These are phyloP conservation scores for Amborella trichopoda DNA, from an alignment of 164 flowering plant genomes.

Conservation along the genomic window DNA sequence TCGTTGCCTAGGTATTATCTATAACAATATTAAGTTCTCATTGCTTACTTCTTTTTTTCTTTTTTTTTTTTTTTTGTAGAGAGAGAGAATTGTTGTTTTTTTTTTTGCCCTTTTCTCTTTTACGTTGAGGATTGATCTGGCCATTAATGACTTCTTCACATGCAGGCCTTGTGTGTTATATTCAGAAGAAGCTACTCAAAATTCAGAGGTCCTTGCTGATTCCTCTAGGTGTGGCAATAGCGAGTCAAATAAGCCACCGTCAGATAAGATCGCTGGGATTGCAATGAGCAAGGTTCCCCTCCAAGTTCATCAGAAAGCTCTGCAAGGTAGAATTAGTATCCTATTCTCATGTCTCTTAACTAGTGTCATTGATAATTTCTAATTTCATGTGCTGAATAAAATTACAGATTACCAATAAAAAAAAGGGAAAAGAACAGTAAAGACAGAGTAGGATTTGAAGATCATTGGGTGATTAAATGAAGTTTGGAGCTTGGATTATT, in stretches of 20 bases:
- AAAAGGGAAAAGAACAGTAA: too few relatives aligned
- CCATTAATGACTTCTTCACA: conserved; percentile 3
- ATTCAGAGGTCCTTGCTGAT: conserved; percentile 39
- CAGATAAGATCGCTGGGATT: conserved; percentile 35
- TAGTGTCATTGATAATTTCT: too few relatives aligned
- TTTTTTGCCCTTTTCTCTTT: not conserved
- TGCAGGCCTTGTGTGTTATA: conserved; percentile 72
- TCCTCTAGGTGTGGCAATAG: conserved; percentile 65
- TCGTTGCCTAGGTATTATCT: conserved; percentile 96
- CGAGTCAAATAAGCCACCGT: conserved; percentile 45
- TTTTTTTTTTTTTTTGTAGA: not conserved
- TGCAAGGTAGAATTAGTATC: conserved; percentile 26
- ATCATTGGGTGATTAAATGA: too few relatives aligned
- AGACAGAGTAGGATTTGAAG: too few relatives aligned
- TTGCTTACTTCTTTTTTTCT: not conserved
- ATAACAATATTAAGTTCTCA: not conserved
- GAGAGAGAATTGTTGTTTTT: not conserved
- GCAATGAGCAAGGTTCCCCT: conserved; percentile 65
- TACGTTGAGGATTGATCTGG: not conserved
- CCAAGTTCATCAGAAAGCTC: conserved; percentile 56
- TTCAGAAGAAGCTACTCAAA: conserved; percentile 43
- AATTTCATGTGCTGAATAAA: too few relatives aligned
- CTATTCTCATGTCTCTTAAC: not conserved
- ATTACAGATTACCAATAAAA: too few relatives aligned
- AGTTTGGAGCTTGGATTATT: not conserved